A percentile compares a stretch with the other conserved stretches of the same genome.
Conservation (phyloP, 2,329 filamentous ascomycete genomes). For the Claviceps paspali region DNA sequence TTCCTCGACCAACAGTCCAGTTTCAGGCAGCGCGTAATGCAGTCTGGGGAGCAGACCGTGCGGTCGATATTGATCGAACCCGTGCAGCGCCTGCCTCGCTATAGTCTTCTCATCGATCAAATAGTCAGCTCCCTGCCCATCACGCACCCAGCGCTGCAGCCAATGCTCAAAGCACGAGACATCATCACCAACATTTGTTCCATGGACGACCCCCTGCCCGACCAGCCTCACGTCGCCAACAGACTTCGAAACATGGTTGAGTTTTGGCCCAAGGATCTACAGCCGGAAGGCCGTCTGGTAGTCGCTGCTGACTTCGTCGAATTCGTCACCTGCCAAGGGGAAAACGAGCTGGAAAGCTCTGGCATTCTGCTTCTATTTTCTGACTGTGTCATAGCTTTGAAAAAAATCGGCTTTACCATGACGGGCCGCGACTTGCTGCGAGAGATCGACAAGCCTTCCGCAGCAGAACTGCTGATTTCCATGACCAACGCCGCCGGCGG, state of each 20-base stretch:
- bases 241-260: constrained; percentile 63
- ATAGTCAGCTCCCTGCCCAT: constrained; percentile 77
- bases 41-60: constrained; percentile 78
- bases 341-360: constrained; percentile 30
- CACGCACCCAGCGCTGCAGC: constrained; percentile 68
- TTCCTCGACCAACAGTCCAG: constrained; percentile 71
- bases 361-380: constrained; percentile 75
- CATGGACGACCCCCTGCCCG: constrained; percentile 56
- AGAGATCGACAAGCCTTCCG: constrained; percentile 69
- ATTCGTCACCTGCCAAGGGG: constrained; percentile 46
- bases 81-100: constrained; percentile 83
- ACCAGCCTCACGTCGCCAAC: constrained; percentile 59
- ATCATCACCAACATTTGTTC: constrained; percentile 95
- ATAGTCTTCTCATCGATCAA: constrained; percentile 92
- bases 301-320: constrained; percentile 69
- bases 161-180: constrained; percentile 76
- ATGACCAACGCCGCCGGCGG: constrained; percentile 50
- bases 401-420: constrained; percentile 48
- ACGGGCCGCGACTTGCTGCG: constrained; percentile 66
- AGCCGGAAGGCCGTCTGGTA: constrained; percentile 64
- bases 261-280: constrained; percentile 57
- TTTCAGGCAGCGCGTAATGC: constrained; percentile 64
- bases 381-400: constrained; percentile 63
- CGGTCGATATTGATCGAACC: constrained; percentile 91
- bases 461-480: constrained; percentile 44